Base-by-base conservation (phyloP, 768 basidiomycete genomes). In the Filobasidium floriforme region DNA sequence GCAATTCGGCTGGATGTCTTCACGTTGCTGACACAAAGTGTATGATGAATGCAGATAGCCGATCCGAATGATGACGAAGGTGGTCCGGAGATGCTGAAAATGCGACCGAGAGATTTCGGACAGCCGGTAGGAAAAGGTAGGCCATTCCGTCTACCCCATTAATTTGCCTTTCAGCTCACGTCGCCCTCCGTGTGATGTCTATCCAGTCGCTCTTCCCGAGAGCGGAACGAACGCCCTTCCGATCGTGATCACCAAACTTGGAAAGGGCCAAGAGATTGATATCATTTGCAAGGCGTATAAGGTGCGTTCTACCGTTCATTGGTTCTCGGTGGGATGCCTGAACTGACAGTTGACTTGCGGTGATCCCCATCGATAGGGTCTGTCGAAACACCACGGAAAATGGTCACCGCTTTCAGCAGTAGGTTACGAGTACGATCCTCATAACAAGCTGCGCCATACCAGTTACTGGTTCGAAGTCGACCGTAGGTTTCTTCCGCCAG, bases 351-450 rank as follows among this genome's bases (percentile, higher is more conserved):
- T 7, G 37, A 1, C 1, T 55, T 43, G 46, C 11, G 28, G 40
- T 1, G n/a, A 29, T 40, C 37, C 41, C 54, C 10, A 28, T 44
- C 11, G 60, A 15, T 73, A 97, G 94, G 94, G 94, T 49, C 88
- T 96, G 67, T 92, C 94, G 3, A 97, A 97, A 82, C 92, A 96
- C 77, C 96, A 99, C 75, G 92, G 96, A 14, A 99, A 99, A 80
- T 99, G 94, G 91, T 94, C 92, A 0, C 94, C 96, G 14, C 89
- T 92, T 67, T 89, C 92, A 1, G 92, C 96, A 9, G 87, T 99
- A 19, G 86, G 88, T 9, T 98, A 94, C 70, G 96, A 99, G 80
- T 99, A 99, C 69, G 96, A 99, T 79, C 96, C 96, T 14, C 84
- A 97, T 82, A 99, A 99, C 81, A 92, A 92, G 78, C 82, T 99